Conservation (phyloP, 805 yeast species). For the Spathaspora hagerdaliae region DNA sequence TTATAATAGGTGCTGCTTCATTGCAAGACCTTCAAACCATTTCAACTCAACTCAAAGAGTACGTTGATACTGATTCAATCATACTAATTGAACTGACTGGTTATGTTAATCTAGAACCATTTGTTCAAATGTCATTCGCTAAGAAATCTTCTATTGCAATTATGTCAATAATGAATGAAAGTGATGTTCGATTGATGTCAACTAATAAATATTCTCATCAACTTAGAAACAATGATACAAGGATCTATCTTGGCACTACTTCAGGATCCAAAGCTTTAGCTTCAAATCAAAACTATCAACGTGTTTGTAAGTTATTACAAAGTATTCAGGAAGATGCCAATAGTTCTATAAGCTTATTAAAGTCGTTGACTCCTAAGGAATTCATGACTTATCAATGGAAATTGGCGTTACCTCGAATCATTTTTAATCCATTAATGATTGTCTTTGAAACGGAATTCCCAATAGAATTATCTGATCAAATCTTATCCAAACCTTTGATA, state of each 20-base stretch:
- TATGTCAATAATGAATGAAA: constrained; percentile 56
- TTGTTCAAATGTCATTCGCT: constrained; percentile 45
- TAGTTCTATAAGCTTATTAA: constrained; percentile 43
- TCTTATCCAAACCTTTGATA: constrained; percentile 79
- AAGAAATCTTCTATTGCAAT: constrained; percentile 31
- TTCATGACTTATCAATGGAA: constrained; percentile 80
- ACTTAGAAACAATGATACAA: constrained; percentile 37
- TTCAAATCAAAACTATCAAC: constrained; percentile 15
- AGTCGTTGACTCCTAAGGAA: constrained; percentile 49
- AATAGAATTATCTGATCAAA: constrained; percentile 52
- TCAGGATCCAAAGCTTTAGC: constrained; percentile 7
- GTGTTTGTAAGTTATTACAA: constrained; percentile 29
- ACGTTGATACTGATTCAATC: constrained; percentile 38
- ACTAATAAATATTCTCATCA: constrained; percentile 24
- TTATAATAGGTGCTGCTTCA: constrained; percentile 30
- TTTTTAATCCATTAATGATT: constrained; percentile 73
- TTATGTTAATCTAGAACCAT: constrained; percentile 68
- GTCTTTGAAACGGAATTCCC: constrained; percentile 71
- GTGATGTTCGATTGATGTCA: constrained; percentile 44
- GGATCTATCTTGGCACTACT: constrained; percentile 40
- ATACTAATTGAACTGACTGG: constrained; percentile 68
- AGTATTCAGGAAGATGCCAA: constrained; percentile 28
- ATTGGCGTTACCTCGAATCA: constrained; percentile 71
- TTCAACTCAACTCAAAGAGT: constrained; percentile 21
- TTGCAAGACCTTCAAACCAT: constrained; percentile 36